Evolutionary conservation across 2,329 filamentous ascomycete species (phyloP).

Genomic region (Cladosporium colombiae): DNA sequence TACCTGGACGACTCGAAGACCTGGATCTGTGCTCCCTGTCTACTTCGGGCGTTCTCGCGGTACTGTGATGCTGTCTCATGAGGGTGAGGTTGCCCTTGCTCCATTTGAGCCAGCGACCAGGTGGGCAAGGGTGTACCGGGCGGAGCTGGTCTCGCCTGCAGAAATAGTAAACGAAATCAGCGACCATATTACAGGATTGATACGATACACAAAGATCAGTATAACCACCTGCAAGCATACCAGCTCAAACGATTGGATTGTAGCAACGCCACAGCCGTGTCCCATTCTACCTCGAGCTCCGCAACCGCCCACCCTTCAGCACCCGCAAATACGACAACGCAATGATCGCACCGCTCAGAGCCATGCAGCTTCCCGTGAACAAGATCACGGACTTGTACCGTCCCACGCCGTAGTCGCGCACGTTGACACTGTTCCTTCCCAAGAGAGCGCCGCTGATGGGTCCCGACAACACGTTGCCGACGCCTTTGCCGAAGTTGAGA

Average conservation of each 20-base stretch:
- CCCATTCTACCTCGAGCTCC: neutral
- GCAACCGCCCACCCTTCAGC: neutral
- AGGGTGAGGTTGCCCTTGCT: no score
- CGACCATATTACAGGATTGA: no score
- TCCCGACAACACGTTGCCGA: constrained; percentile 32
- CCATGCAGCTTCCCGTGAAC: constrained; percentile 29
- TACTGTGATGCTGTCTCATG: no score
- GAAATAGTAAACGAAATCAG: no score
- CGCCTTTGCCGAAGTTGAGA: constrained; percentile 31
- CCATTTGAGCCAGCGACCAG: no score
- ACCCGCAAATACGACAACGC: neutral
- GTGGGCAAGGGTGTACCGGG: no score
- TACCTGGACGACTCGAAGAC: no score
- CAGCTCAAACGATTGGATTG: neutral
- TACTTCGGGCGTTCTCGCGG: no score
- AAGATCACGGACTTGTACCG: constrained; percentile 26
- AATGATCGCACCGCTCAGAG: constrained; percentile 23
- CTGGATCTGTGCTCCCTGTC: no score
- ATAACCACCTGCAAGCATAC: no score
- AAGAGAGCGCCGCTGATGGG: constrained; percentile 31
- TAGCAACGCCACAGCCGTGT: neutral
- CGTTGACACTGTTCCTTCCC: neutral
- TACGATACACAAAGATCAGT: no score
- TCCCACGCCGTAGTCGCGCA: constrained; percentile 21
- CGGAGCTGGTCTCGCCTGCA: no score